Percentiles rank a stretch among this genome's conserved stretches.
phyloP scores from a whole-genome alignment of 148 eudicot species.

The Rheum nobile region DNA sequence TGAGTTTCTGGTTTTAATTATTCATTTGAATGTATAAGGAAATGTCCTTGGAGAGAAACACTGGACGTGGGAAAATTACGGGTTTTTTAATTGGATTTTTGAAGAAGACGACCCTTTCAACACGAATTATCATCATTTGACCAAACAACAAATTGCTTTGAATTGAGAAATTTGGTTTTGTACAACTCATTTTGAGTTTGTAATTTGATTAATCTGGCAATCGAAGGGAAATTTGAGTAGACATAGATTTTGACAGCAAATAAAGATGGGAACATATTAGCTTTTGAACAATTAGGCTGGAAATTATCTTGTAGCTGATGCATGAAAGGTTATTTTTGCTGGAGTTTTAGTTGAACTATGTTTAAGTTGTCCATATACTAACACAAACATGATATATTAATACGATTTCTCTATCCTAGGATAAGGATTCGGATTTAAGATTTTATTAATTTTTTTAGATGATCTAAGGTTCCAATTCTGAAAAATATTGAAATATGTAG shows the following conservation, averaged over 20 bases:
- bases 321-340: background rate
- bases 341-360: background rate
- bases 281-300: background rate
- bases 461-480: too few relatives aligned
- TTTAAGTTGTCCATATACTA: too few relatives aligned
- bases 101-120: background rate
- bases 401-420: too few relatives aligned
- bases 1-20: background rate
- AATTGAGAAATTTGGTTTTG: background rate
- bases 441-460: too few relatives aligned
- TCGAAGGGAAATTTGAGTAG: background rate
- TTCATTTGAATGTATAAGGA: background rate
- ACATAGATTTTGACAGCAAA: background rate
- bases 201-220: background rate
- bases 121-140: background rate
- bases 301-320: background rate
- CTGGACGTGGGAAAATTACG: background rate
- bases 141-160: background rate
- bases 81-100: background rate
- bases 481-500: too few relatives aligned
- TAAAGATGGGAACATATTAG: background rate
- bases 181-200: background rate
- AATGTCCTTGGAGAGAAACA: background rate
- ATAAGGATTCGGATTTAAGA: too few relatives aligned
- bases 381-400: too few relatives aligned